phyloP scores from a whole-genome alignment of 140 eudicot species.

The Oenanthe javanica region DNA sequence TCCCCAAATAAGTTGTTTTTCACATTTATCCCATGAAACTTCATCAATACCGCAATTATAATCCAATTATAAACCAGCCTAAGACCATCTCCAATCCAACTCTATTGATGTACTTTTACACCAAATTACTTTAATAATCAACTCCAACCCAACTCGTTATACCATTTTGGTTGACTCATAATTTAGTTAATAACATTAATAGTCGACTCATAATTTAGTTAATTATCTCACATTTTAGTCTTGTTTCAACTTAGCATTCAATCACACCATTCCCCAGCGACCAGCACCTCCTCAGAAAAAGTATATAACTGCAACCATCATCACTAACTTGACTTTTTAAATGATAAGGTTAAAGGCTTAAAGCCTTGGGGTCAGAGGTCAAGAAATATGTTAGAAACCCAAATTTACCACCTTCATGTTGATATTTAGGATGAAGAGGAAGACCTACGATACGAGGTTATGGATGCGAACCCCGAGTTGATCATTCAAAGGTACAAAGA shows the following conservation, averaged over 20 bases:
- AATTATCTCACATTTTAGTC: no score
- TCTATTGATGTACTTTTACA: no score
- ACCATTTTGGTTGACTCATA: no score
- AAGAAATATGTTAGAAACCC: not conserved
- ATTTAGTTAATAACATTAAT: no score
- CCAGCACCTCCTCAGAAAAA: no score
- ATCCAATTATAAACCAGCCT: not conserved
- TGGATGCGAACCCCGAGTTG: no score
- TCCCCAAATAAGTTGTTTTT: not conserved
- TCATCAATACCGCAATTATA: not conserved
- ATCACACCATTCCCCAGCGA: not conserved
- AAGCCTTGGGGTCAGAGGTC: not conserved
- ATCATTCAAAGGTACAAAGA: no score
- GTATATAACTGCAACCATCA: not conserved
- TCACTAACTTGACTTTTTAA: not conserved
- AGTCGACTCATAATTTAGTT: no score
- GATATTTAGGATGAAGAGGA: not conserved
- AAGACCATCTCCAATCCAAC: not conserved
- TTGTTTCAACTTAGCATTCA: not conserved
- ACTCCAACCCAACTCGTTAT: no score
- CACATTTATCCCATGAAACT: not conserved
- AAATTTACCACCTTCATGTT: not conserved
- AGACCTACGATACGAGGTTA: not conserved
- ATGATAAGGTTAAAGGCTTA: not conserved
- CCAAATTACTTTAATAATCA: no score